Percentiles rank a stretch among this genome's conserved stretches.
These are phyloP conservation scores for Boletus reticuloceps DNA, from an alignment of 768 basidiomycete species.

Conservation along the genomic window DNA sequence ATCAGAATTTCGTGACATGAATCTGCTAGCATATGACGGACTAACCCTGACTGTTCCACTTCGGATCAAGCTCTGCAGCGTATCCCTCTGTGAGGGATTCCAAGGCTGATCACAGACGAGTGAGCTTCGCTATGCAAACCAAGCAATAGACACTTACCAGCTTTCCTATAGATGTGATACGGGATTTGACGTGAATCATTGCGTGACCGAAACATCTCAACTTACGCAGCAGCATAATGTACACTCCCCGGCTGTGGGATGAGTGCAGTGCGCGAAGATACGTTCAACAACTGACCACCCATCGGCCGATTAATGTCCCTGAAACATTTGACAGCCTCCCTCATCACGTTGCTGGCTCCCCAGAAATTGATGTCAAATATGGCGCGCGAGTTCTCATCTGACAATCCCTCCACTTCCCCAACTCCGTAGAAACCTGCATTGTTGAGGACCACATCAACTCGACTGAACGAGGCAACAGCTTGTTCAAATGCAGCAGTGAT, in stretches of 20 bases:
- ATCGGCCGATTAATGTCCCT: constrained; percentile 35
- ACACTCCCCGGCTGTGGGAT: constrained; percentile 13
- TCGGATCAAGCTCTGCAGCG: constrained; percentile 32
- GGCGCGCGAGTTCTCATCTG: constrained; percentile 78
- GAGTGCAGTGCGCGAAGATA: constrained; percentile 31
- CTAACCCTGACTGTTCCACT: constrained; percentile 36
- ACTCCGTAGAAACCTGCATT: constrained; percentile 38
- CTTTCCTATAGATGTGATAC: constrained; percentile 10
- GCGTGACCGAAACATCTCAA: background rate
- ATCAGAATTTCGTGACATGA: background rate
- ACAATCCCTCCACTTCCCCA: constrained; percentile 72
- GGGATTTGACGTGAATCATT: background rate
- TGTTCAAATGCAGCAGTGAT: constrained; percentile 36
- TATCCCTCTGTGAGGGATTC: constrained; percentile 33
- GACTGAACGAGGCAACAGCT: constrained; percentile 34
- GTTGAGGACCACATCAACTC: constrained; percentile 45
- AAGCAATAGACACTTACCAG: constrained; percentile 7
- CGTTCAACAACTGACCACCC: constrained; percentile 35
- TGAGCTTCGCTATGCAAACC: background rate
- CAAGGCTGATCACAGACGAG: constrained; percentile 22
- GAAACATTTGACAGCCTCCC: constrained; percentile 34
- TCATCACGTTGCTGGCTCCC: constrained; percentile 32
- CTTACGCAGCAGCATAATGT: constrained; percentile 30
- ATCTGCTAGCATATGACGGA: background rate
- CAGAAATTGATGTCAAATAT: constrained; percentile 39